These are phyloP conservation scores for Diutina sp. DNA, from an alignment of 1,139 yeast species.

Conservation along the genomic window DNA sequence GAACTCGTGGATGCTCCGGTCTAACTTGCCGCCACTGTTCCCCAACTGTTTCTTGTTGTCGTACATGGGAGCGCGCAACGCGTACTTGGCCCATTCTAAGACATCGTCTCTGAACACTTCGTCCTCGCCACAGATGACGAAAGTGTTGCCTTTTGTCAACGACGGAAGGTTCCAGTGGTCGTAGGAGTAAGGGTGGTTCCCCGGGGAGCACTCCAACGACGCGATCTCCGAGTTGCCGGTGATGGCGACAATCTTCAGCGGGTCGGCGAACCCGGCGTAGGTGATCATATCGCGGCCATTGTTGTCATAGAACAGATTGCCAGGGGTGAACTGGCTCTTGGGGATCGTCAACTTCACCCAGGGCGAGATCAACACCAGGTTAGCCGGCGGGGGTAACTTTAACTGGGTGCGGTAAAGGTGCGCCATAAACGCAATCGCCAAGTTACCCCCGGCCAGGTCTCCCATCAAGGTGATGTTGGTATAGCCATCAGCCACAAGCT, in stretches of 20 bases:
- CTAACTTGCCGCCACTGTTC: background rate
- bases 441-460: constrained; percentile 32
- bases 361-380: constrained; percentile 24
- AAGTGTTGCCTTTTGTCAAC: constrained; percentile 8
- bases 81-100: constrained; percentile 21
- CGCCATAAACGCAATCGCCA: constrained; percentile 18
- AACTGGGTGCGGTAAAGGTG: background rate
- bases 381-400: constrained; percentile 12
- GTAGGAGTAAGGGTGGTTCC: constrained; percentile 9
- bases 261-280: constrained; percentile 5
- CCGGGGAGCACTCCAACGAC: constrained; percentile 11
- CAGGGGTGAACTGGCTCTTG: constrained; percentile 11
- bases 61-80: constrained; percentile 16
- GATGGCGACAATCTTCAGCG: constrained; percentile 5
- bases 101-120: constrained; percentile 32
- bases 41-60: constrained; percentile 8
- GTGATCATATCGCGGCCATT: constrained; percentile 19
- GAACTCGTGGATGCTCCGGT: background rate
- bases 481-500: background rate
- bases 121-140: constrained; percentile 28
- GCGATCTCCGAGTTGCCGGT: constrained; percentile 8
- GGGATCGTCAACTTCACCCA: constrained; percentile 21
- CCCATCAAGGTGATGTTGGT: constrained; percentile 11
- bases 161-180: constrained; percentile 6
- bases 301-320: constrained; percentile 25